A percentile compares a stretch with the other conserved stretches of the same genome.
phyloP scores from a whole-genome alignment of 495 filamentous ascomycete species.

The Gamarada debralockiae region DNA sequence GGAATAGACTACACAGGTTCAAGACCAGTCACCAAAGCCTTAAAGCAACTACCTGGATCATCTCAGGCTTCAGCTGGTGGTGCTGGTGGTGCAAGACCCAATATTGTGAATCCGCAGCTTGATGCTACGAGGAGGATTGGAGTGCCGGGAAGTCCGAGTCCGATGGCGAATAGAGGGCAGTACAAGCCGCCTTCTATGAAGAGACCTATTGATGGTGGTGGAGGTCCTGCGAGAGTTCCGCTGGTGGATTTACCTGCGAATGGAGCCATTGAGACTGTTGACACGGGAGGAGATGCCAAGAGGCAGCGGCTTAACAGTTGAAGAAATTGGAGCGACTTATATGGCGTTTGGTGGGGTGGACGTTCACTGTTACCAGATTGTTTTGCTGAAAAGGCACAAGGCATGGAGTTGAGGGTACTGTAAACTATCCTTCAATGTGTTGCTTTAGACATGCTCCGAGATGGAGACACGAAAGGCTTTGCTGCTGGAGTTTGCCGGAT shows the following conservation, averaged over 20 bases:
- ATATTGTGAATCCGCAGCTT: conserved; percentile 67
- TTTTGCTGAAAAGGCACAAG: background rate
- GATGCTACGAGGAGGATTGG: conserved; percentile 70
- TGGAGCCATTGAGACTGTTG: conserved; percentile 9
- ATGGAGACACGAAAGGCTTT: no score
- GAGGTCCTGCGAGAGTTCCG: conserved; percentile 8
- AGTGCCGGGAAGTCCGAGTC: conserved; percentile 58
- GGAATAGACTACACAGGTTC: conserved; percentile 67
- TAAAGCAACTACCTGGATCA: conserved; percentile 24
- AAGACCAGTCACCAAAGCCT: conserved; percentile 21
- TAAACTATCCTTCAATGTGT: no score
- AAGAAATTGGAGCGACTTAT: background rate
- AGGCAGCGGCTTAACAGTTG: conserved; percentile 21
- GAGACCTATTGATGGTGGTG: conserved; percentile 30
- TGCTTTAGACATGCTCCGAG: no score
- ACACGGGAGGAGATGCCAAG: conserved; percentile 21
- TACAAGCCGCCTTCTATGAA: conserved; percentile 62
- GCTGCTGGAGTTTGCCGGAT: no score
- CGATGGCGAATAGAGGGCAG: conserved; percentile 50
- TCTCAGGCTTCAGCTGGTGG: conserved; percentile 24
- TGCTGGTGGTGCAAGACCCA: conserved; percentile 25
- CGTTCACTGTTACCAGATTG: conserved; percentile 16
- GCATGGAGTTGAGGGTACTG: conserved; percentile 1
- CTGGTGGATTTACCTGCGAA: conserved; percentile 24
- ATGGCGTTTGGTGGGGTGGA: conserved; percentile 4